Conservation (phyloP, 345 rosid genomes). For the Turritis glabra region DNA sequence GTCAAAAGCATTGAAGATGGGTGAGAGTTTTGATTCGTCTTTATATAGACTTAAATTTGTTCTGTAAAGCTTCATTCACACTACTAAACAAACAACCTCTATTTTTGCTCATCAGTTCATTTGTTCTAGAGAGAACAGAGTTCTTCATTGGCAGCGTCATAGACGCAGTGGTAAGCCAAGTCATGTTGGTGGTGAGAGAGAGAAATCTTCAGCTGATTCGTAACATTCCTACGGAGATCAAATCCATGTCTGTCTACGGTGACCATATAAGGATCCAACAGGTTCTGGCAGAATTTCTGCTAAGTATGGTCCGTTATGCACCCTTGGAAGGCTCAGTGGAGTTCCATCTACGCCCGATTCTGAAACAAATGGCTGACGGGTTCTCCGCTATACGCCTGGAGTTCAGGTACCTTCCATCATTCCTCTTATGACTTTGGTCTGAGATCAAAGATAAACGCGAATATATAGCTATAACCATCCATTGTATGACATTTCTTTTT, state of each 20-base stretch:
- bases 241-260: constrained; percentile 74
- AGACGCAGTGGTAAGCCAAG: constrained; percentile 93
- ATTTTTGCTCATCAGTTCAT: constrained; percentile 46
- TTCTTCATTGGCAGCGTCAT: constrained; percentile 77
- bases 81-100: background rate
- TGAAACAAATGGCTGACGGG: constrained; percentile 59
- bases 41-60: background rate
- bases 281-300: constrained; percentile 75
- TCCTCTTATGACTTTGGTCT: background rate
- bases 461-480: background rate
- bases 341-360: constrained; percentile 59
- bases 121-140: constrained; percentile 78
- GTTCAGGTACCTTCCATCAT: constrained; percentile 61
- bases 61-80: background rate
- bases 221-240: constrained; percentile 83
- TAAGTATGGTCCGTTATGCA: constrained; percentile 70
- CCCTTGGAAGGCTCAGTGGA: constrained; percentile 78
- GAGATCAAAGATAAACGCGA: background rate
- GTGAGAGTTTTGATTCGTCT: constrained; percentile 42
- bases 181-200: constrained; percentile 67
- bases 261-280: constrained; percentile 88
- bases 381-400: constrained; percentile 56
- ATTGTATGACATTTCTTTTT: background rate
- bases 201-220: constrained; percentile 75
- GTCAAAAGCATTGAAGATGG: constrained; percentile 75